Evolutionary conservation across 202 grass and related monocot genomes (phyloP).

Genomic region (Musa balbisiana): DNA sequence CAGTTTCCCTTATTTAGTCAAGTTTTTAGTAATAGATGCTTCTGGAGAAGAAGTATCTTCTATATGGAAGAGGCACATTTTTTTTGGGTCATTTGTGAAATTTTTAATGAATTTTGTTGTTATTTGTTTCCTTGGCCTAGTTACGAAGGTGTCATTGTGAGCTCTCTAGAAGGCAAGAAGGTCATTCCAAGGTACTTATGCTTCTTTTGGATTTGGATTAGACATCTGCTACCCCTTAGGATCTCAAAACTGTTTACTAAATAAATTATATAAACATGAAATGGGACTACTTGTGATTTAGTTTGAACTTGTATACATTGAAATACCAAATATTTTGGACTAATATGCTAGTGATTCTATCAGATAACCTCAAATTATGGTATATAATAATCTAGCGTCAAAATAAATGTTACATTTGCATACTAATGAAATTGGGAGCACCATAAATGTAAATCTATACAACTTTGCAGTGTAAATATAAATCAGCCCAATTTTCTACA

Average conservation of each 20-base stretch:
- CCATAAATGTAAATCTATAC: too few species aligned
- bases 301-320: too few species aligned
- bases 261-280: not conserved
- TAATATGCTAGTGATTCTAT: too few species aligned
- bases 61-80: constrained; percentile 13
- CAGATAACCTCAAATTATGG: too few species aligned
- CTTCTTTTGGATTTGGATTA: not conserved
- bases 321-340: too few species aligned
- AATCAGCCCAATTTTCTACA: too few species aligned
- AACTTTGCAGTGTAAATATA: too few species aligned
- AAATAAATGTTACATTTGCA: too few species aligned
- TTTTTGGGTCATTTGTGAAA: constrained; percentile 9
- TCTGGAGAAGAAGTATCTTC: constrained; percentile 2
- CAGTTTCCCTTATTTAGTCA: not conserved
- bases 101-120: constrained; percentile 22
- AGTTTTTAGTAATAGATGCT: not conserved
- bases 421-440: too few species aligned
- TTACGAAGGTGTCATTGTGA: constrained; percentile 62
- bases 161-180: constrained; percentile 68
- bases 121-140: constrained; percentile 30
- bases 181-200: constrained; percentile 56
- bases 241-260: not conserved
- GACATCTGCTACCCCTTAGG: not conserved
- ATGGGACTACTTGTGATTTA: too few species aligned
- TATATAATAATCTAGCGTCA: too few species aligned